Percentiles rank a stretch among this genome's conserved stretches.
Evolutionary conservation across 371 early-diverging fungal species (phyloP).

Genomic region (Dichotomocladium elegans): DNA sequence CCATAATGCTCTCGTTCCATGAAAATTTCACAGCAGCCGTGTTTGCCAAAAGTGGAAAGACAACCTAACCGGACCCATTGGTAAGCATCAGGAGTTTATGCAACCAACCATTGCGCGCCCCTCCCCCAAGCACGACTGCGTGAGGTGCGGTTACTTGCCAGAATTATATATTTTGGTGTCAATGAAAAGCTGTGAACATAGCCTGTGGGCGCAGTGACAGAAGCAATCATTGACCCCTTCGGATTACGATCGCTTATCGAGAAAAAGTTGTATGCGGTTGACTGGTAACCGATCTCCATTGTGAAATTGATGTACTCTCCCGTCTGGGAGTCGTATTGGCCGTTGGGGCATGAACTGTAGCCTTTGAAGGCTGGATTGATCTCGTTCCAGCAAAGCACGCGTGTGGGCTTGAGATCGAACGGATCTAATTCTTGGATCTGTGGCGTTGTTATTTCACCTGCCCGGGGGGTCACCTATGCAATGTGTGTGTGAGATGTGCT

Average conservation of each 20-base stretch:
- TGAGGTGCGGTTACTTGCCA: constrained; percentile 35
- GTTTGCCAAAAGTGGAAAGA: constrained; percentile 55
- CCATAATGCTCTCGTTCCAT: constrained; percentile 68
- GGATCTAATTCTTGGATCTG: constrained; percentile 74
- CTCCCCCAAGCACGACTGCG: not conserved
- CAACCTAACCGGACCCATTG: constrained; percentile 16
- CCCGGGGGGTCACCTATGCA: no score
- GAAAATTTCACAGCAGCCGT: constrained; percentile 64
- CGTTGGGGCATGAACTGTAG: constrained; percentile 64
- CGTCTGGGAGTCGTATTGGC: constrained; percentile 61
- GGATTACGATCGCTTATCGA: constrained; percentile 56
- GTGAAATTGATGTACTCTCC: constrained; percentile 74
- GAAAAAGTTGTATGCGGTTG: constrained; percentile 66
- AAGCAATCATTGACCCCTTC: constrained; percentile 62
- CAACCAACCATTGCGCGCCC: constrained; percentile 1
- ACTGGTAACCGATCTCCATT: constrained; percentile 65
- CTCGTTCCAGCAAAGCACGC: constrained; percentile 58
- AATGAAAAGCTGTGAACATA: constrained; percentile 72
- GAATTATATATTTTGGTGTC: constrained; percentile 65
- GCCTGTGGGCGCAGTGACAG: constrained; percentile 59
- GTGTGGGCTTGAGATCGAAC: constrained; percentile 67
- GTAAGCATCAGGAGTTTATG: not conserved
- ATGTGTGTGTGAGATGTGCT: not conserved
- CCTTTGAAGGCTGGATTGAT: constrained; percentile 72
- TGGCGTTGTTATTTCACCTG: not conserved